Conservation (phyloP, 768 basidiomycete genomes). For the Favolaschia claudopus region DNA sequence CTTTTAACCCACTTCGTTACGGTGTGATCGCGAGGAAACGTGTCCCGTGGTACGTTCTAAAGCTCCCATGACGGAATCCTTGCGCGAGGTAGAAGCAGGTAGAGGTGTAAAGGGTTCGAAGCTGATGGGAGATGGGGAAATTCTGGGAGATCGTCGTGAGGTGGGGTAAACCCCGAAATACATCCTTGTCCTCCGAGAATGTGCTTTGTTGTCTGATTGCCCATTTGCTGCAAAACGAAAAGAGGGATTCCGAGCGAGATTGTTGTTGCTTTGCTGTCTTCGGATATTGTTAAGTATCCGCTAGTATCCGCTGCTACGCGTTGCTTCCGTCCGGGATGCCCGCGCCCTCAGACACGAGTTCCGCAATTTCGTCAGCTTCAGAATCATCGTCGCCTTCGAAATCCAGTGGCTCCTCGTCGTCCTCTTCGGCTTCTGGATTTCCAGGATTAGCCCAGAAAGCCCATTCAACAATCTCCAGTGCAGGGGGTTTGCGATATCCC, state of each 20-base stretch:
- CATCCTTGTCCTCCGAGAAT: not conserved
- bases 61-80: slow-evolving; percentile 4
- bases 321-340: no score
- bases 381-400: not conserved
- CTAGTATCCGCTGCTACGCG: no score
- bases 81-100: no score
- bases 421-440: not conserved
- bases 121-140: not conserved
- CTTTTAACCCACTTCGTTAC: not conserved
- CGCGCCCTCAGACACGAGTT: not conserved
- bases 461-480: slow-evolving; percentile 41
- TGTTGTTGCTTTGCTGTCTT: no score
- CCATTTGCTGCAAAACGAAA: no score
- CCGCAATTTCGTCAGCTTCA: not conserved
- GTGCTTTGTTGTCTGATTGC: no score
- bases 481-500: slow-evolving; percentile 36
- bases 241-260: no score
- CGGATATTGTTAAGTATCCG: no score
- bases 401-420: not conserved
- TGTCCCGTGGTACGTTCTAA: not conserved
- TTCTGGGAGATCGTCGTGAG: not conserved
- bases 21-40: not conserved
- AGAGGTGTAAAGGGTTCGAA: not conserved
- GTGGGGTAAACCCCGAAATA: slow-evolving; percentile 4
- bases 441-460: slow-evolving; percentile 28